Conservation (phyloP, 768 basidiomycete species). For the Mycena rebaudengoi region DNA sequence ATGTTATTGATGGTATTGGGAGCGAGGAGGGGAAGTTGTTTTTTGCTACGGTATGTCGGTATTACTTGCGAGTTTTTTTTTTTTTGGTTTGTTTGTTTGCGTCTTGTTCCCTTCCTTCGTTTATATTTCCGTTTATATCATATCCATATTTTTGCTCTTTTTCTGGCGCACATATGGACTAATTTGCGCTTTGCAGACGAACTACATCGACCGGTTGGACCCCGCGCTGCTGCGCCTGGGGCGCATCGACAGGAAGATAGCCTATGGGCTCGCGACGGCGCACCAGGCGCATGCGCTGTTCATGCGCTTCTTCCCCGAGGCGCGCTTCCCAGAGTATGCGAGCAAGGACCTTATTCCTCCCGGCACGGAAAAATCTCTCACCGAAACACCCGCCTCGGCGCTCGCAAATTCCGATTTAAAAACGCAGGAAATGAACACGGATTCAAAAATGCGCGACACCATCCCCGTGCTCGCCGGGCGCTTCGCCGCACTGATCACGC, state of each 20-base stretch:
- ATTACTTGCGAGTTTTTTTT: too few relatives aligned
- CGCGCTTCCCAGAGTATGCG: conserved; percentile 19
- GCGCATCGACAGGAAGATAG: conserved; percentile 43
- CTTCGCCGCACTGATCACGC: conserved; percentile 45
- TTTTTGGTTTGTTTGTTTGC: conserved; percentile 11
- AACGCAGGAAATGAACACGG: not conserved
- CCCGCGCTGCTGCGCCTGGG: conserved; percentile 46
- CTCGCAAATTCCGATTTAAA: not conserved
- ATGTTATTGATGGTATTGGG: conserved; percentile 46
- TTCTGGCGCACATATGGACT: too few relatives aligned
- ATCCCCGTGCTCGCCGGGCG: conserved; percentile 29
- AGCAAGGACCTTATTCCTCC: not conserved
- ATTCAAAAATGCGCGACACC: not conserved
- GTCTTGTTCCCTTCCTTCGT: not conserved
- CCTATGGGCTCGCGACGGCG: conserved; percentile 37
- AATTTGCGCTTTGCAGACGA: conserved; percentile 31
- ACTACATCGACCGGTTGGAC: conserved; percentile 45
- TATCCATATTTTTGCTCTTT: not conserved
- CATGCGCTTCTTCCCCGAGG: conserved; percentile 40
- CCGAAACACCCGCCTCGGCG: not conserved
- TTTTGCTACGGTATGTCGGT: conserved; percentile 25
- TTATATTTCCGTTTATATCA: not conserved
- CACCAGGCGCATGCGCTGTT: conserved; percentile 42
- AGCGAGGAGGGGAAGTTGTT: conserved; percentile 44
- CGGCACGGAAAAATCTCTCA: not conserved